phyloP scores from a whole-genome alignment of 73 alveolate species.

The Symbiodinium natans region DNA sequence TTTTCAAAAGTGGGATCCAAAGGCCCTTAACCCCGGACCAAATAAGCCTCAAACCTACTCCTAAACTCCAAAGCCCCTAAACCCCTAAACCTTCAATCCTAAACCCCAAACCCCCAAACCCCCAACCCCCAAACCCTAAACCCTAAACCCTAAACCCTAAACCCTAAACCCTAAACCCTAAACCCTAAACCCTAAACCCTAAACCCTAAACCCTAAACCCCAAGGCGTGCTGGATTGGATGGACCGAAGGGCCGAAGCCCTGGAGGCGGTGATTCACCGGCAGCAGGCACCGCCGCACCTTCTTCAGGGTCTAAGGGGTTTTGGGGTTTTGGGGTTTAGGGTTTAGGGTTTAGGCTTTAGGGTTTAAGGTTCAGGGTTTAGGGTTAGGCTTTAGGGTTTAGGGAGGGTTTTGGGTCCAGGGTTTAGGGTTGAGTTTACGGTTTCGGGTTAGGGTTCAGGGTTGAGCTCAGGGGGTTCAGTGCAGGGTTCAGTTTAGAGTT shows the following conservation, averaged over 20 bases:
- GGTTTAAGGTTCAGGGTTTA: not conserved
- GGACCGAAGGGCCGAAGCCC: conserved; percentile 78
- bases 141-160: not conserved
- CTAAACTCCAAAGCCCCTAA: too few relatives aligned
- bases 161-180: too few relatives aligned
- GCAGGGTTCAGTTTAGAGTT: not conserved
- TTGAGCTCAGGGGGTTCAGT: too few relatives aligned
- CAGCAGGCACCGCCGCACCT: conserved; percentile 5
- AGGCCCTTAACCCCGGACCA: too few relatives aligned
- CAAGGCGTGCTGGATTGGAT: conserved; percentile 67
- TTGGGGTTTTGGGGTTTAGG: not conserved
- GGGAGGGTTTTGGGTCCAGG: too few relatives aligned
- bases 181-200: not conserved
- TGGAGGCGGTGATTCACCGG: conserved; percentile 78
- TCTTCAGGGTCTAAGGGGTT: not conserved
- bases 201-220: not conserved
- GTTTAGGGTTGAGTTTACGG: not conserved
- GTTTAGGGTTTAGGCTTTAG: not conserved
- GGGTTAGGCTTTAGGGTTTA: too few relatives aligned
- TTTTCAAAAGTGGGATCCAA: too few relatives aligned
- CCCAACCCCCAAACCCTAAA: not conserved
- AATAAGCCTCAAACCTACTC: too few relatives aligned
- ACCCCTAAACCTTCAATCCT: too few relatives aligned
- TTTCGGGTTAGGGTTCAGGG: not conserved
- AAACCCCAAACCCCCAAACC: too few relatives aligned